phyloP scores from a whole-genome alignment of 306 rosid genomes.

The Betula pendula region DNA sequence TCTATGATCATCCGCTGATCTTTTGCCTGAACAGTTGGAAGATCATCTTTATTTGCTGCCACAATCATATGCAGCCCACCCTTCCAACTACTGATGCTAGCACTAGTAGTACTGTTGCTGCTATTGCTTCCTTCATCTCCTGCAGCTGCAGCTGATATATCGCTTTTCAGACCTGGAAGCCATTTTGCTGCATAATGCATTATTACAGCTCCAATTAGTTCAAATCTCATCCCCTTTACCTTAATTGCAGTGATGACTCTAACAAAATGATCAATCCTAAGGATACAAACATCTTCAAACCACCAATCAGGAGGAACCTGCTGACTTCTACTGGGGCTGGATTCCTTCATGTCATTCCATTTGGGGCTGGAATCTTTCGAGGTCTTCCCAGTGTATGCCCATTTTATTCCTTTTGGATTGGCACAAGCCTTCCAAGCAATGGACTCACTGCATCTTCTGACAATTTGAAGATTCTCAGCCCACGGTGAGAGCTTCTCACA shows the following conservation, averaged over 20 bases:
- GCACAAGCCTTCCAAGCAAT: slow-evolving; percentile 99
- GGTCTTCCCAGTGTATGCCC: slow-evolving; percentile 86
- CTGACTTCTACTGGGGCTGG: slow-evolving; percentile 80
- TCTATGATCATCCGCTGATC: slow-evolving; percentile 87
- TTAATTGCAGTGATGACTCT: slow-evolving; percentile 91
- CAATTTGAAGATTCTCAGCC: slow-evolving; percentile 95
- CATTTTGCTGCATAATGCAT: slow-evolving; percentile 85
- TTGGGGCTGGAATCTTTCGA: slow-evolving; percentile 67
- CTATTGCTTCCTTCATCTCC: slow-evolving; percentile 62
- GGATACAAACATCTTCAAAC: slow-evolving; percentile 92
- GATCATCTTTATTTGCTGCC: slow-evolving; percentile 59
- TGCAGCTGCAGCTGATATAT: slow-evolving; percentile 21
- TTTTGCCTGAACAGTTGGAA: slow-evolving; percentile 59
- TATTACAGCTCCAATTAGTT: slow-evolving; percentile 74
- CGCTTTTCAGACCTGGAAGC: slow-evolving; percentile 70
- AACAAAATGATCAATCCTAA: slow-evolving; percentile 92
- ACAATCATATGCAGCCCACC: slow-evolving; percentile 87
- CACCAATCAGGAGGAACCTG: slow-evolving; percentile 97
- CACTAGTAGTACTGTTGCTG: slow-evolving; percentile 44
- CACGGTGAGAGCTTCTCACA: slow-evolving; percentile 95
- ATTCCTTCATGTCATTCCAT: slow-evolving; percentile 79
- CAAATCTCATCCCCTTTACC: slow-evolving; percentile 92
- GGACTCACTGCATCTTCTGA: slow-evolving; percentile 91
- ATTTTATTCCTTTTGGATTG: slow-evolving; percentile 89
- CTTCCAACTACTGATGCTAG: slow-evolving; percentile 55